These are phyloP conservation scores for Candida quercuum DNA, from an alignment of 805 yeast genomes.

Conservation along the genomic window DNA sequence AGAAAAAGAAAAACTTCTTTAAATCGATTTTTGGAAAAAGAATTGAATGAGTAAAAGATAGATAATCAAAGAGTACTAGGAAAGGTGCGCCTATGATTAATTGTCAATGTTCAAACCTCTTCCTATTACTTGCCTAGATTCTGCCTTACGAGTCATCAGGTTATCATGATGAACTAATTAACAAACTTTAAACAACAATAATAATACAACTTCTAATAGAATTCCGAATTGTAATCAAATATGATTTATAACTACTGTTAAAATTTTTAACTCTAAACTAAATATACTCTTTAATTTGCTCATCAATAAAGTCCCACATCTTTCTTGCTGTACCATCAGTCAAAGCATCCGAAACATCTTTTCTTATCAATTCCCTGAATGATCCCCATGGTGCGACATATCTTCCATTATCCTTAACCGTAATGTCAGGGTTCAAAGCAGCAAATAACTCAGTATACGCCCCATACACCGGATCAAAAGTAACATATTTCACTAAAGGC, in stretches of 20 bases:
- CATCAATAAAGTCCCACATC: constrained; percentile 32
- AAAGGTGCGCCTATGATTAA: too few species aligned
- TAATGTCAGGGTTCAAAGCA: constrained; percentile 34
- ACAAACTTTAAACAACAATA: too few species aligned
- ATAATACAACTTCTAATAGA: too few species aligned
- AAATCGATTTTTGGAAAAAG: not conserved
- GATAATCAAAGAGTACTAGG: too few species aligned
- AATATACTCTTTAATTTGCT: constrained; percentile 8
- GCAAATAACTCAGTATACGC: constrained; percentile 41
- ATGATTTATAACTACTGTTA: not conserved
- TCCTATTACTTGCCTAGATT: too few species aligned
- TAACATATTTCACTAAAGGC: not conserved
- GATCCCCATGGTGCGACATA: constrained; percentile 40
- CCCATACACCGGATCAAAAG: constrained; percentile 26
- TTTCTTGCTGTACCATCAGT: constrained; percentile 28
- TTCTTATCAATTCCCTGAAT: constrained; percentile 28
- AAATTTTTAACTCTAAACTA: not conserved
- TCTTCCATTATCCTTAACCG: constrained; percentile 27
- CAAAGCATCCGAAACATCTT: constrained; percentile 25
- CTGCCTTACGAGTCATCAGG: too few species aligned
- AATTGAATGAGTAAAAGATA: not conserved
- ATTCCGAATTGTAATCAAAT: too few species aligned
- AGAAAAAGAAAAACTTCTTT: constrained; percentile 3
- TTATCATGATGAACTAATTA: too few species aligned
- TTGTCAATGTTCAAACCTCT: too few species aligned